Base-by-base conservation (phyloP, 208 protist species). In the Naegleria fowleri region DNA sequence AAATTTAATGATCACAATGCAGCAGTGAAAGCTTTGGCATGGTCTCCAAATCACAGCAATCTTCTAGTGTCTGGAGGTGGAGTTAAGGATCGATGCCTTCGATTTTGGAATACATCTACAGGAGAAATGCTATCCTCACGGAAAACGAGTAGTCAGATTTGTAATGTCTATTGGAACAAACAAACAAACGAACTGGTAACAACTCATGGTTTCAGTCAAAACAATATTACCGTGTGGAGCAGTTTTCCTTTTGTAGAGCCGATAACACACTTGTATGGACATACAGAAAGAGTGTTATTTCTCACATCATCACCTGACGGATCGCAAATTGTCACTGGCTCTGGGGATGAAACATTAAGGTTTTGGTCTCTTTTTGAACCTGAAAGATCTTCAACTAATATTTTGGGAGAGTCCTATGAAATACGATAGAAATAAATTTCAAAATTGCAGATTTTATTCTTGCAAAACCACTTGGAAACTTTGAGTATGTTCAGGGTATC, bases 1-100 rank as follows among this genome's bases (percentile, higher is more conserved):
- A 67, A 67, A 67, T 67, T 67, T 67, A 67, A 67, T 67, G 55
- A 67, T 19, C 55, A 67, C 19, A 67, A 67, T 19, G 11, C 55
- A 29, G 55, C 96, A n/a, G 95, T 98, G 41, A 97, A 97, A 94
- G 97, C 97, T 3, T 75, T 98, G 19, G 95, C 95, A 0, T 98
- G 97, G 97, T 97, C 94, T 92, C 96, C 96, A 59, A 94, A 90
- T 91, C 93, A 97, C 85, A 5, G 19, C 6, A 93, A 95, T 86
- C 92, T 98, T 7, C 92, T 98, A 29, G 97, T 96, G 0, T 94
- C 95, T 36, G 97, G 97, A 83, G 97, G 96, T 48, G 97, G 97
- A 83, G 96, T 96, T 0, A 95, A 95, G 13, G 97, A 98, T 90
- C 92, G 95, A 29, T 94, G 91, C 91, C 97, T 98, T 83, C 92